Evolutionary conservation across 2,329 filamentous ascomycete species (phyloP), one percentile per base, ranked within the genome.

Genomic region (Paraphaeosphaeria sporulosa): DNA sequence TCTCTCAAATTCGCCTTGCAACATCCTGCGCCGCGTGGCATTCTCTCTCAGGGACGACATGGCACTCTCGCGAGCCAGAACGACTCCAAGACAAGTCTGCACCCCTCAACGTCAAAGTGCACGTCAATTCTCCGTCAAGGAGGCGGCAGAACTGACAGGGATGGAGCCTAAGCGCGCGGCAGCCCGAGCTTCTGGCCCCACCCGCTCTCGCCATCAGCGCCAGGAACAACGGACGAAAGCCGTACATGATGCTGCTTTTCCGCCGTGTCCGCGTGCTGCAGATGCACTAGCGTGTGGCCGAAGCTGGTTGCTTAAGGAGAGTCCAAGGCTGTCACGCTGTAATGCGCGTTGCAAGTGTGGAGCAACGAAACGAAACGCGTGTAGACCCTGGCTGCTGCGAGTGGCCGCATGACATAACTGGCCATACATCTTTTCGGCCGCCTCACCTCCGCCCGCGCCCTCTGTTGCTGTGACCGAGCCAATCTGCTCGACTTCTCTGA

Each of bases 341-440:
- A 17, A 27, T 17, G 44, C 44, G 12, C 44, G 23, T 30, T 47
- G 44, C 19, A 30, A 13, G 44, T 21, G 12, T 23, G 44, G 17
- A 27, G 10, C 27, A 8, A 30, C 9, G 38, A 40, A 40, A 40
- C 38, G 17, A 40, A 40, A 23, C 9, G 50, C 38, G 21, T n/a
- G 19, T 52, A 36, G 50, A 52, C 50, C 50, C 50, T 52, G 50
- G 34, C n/a, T n/a, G n/a, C 17, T n/a, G 23, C 17, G 1, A 42
- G 48, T 38, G 48, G 32, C 30, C 48, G 30, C 48, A 51, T 51
- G 48, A 51, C 48, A 51, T 51, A 38, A 32, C 30, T 32, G 4
- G 32, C 48, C 48, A 23, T 51, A 42, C 21, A 38, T 58, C 21
- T 44, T 51, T 46, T 54, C 40, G 44, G 47, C 40, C 52, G 52